Conservation (phyloP, 805 yeast genomes). For the Myxozyma melibiosi region DNA sequence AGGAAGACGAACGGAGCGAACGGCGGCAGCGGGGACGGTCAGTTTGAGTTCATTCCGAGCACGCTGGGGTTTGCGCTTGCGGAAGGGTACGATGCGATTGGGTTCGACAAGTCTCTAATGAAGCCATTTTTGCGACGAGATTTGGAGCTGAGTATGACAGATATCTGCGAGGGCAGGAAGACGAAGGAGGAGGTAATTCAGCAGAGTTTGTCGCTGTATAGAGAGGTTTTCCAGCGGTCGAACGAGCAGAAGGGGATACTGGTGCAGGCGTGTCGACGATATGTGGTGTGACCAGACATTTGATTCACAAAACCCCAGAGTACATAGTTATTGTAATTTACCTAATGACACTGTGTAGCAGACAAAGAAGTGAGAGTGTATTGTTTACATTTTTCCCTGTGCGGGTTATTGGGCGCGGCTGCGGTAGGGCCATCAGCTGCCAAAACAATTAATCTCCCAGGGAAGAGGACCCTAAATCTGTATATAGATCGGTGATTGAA, state of each 20-base stretch:
- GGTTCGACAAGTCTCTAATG: conserved; percentile 73
- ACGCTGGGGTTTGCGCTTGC: conserved; percentile 82
- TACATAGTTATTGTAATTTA: too few species aligned
- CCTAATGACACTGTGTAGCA: too few species aligned
- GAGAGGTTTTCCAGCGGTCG: conserved; percentile 59
- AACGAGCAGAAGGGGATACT: conserved; percentile 47
- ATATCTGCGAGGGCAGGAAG: conserved; percentile 66
- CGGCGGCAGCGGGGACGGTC: conserved; percentile 41
- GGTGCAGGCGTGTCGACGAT: conserved; percentile 18
- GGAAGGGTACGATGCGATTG: conserved; percentile 82
- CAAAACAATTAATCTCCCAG: too few species aligned
- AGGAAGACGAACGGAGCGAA: too few species aligned
- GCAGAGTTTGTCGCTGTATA: conserved; percentile 59
- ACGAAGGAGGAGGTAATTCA: conserved; percentile 56
- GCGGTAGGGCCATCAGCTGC: too few species aligned
- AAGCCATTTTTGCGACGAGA: conserved; percentile 85
- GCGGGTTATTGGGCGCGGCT: too few species aligned
- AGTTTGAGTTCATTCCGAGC: conserved; percentile 64
- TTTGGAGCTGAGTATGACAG: conserved; percentile 66
- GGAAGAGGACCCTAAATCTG: too few species aligned
- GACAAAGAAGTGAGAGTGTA: background rate
- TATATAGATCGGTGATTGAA: too few species aligned
- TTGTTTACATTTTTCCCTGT: too few species aligned
- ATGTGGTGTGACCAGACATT: background rate
- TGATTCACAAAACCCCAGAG: too few species aligned